These are phyloP conservation scores for Penicillium sp. DNA, from an alignment of 2,329 filamentous ascomycete species.

Conservation along the genomic window DNA sequence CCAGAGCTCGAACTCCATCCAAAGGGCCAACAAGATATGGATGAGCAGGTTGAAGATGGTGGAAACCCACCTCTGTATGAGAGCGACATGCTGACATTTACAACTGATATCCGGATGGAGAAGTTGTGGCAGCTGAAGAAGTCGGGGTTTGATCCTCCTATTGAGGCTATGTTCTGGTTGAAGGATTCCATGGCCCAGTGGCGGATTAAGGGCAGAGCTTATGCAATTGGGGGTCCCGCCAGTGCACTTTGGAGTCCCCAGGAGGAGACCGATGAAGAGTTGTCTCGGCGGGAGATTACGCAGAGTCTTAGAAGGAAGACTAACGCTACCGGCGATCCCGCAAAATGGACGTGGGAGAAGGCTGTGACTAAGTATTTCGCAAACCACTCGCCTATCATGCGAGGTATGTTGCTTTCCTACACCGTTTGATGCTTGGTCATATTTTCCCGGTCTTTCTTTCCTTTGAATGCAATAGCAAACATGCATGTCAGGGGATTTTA, in stretches of 20 bases:
- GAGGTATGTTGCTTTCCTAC: conserved; percentile 47
- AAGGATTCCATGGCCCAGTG: conserved; percentile 69
- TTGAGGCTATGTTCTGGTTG: conserved; percentile 84
- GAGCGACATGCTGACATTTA: conserved; percentile 75
- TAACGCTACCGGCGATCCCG: conserved; percentile 20
- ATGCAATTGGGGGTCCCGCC: conserved; percentile 64
- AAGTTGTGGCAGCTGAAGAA: conserved; percentile 69
- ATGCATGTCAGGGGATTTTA: background rate
- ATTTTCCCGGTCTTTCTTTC: background rate
- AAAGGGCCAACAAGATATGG: conserved; percentile 64
- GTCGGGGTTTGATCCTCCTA: conserved; percentile 54
- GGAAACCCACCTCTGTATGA: conserved; percentile 65
- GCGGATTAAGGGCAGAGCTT: conserved; percentile 72
- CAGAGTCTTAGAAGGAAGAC: conserved; percentile 48
- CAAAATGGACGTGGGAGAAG: conserved; percentile 68
- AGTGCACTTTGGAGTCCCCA: conserved; percentile 65
- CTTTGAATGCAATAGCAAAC: background rate
- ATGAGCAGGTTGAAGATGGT: conserved; percentile 27
- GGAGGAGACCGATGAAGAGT: conserved; percentile 40
- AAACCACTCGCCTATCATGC: conserved; percentile 74
- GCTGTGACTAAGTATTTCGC: conserved; percentile 87
- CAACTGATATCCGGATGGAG: conserved; percentile 81
- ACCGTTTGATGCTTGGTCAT: background rate
- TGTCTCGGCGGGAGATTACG: conserved; percentile 54
- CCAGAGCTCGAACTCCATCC: conserved; percentile 61